phyloP scores from a whole-genome alignment of 2,329 filamentous ascomycete genomes.

The Ophiosphaerella narmari region DNA sequence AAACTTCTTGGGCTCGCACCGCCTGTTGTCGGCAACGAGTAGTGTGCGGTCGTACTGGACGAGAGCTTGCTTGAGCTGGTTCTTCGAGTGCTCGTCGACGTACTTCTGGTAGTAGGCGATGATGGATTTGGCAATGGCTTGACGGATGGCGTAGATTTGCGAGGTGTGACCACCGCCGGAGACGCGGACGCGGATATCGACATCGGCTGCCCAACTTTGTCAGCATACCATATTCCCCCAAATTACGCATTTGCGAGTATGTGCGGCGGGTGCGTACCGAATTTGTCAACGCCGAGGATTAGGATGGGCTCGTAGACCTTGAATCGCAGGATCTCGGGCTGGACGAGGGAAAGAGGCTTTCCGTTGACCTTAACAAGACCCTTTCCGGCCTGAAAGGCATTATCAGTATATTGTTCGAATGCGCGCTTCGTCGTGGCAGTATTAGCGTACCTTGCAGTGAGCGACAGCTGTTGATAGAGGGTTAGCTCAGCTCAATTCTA shows the following conservation, averaged over 20 bases:
- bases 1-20: conserved; percentile 99
- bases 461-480: conserved; percentile 70
- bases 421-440: conserved; percentile 27
- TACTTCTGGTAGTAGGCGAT: conserved; percentile 99
- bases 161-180: conserved; percentile 96
- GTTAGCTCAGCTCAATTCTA: conserved; percentile 41
- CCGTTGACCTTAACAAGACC: conserved; percentile 99
- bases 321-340: conserved; percentile 97
- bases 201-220: conserved; percentile 59
- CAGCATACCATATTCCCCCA: conserved; percentile 17
- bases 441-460: conserved; percentile 78
- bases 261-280: conserved; percentile 57
- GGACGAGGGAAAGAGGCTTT: conserved; percentile 88
- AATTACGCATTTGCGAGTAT: conserved; percentile 12
- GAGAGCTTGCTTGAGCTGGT: conserved; percentile 96
- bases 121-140: conserved; percentile 97
- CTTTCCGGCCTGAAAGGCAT: conserved; percentile 65
- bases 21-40: conserved; percentile 98
- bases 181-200: conserved; percentile 97
- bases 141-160: conserved; percentile 97
- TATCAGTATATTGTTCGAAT: conserved; percentile 33
- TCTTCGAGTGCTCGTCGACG: conserved; percentile 99
- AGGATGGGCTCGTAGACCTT: conserved; percentile 99
- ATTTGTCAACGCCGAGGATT: conserved; percentile 96
- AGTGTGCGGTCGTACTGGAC: conserved; percentile 96